Percentiles rank a stretch among this genome's conserved stretches.
Evolutionary conservation across 805 yeast species (phyloP).

Genomic region (Wickerhamiella cacticola): DNA sequence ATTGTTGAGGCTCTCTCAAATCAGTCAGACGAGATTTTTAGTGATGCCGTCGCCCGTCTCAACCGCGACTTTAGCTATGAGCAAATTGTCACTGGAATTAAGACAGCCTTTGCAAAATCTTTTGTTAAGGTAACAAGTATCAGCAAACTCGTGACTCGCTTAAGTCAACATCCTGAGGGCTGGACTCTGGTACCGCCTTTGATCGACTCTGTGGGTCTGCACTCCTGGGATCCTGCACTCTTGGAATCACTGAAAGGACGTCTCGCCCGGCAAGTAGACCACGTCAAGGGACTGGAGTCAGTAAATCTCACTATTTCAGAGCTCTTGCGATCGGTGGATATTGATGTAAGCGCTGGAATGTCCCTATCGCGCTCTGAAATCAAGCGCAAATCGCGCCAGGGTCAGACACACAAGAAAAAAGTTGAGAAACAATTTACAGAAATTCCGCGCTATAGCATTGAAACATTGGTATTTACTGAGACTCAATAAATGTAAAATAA

Average conservation of each 20-base stretch:
- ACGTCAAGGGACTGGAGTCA: conserved; percentile 22
- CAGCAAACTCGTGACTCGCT: conserved; percentile 32
- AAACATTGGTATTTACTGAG: conserved; percentile 21
- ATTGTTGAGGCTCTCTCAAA: conserved; percentile 48
- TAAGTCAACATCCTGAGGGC: conserved; percentile 39
- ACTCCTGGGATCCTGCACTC: conserved; percentile 47
- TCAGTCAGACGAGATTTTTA: conserved; percentile 49
- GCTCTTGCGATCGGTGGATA: conserved; percentile 21
- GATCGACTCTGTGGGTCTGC: conserved; percentile 62
- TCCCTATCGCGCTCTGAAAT: conserved; percentile 19
- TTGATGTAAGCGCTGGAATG: conserved; percentile 16
- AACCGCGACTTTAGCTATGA: conserved; percentile 51
- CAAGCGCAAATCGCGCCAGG: conserved; percentile 20
- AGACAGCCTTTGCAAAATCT: conserved; percentile 21
- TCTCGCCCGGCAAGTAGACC: conserved; percentile 39
- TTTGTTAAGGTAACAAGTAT: conserved; percentile 18
- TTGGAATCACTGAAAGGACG: conserved; percentile 36
- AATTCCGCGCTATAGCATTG: conserved; percentile 28
- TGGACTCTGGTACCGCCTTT: conserved; percentile 52
- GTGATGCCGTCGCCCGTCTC: conserved; percentile 55
- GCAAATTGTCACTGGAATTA: conserved; percentile 23
- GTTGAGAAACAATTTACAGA: neutral
- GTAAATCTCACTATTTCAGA: conserved; percentile 24
- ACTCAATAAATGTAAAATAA: neutral
- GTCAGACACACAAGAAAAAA: conserved; percentile 6